phyloP scores from a whole-genome alignment of 129 eudicot species.

The Kitagawia praeruptora region DNA sequence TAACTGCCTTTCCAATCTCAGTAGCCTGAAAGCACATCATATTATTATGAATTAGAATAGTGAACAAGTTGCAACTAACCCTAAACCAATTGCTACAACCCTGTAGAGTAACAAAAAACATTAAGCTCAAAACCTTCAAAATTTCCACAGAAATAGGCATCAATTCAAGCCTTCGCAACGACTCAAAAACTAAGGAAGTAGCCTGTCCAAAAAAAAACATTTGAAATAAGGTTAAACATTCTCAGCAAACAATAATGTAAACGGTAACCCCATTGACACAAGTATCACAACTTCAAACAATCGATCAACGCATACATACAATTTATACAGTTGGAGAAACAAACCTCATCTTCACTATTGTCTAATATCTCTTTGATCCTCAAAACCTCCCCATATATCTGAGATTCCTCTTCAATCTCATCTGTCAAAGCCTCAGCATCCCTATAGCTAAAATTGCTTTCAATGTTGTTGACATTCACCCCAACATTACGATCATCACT shows the following conservation, averaged over 20 bases:
- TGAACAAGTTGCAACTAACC: constrained; percentile 10
- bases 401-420: constrained; percentile 63
- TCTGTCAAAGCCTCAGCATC: constrained; percentile 89
- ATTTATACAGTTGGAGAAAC: background rate
- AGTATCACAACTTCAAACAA: constrained; percentile 2
- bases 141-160: constrained; percentile 65
- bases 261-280: background rate
- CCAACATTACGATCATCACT: constrained; percentile 24
- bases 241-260: background rate
- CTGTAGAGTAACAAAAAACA: constrained; percentile 1
- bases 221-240: background rate
- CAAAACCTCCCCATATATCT: constrained; percentile 43
- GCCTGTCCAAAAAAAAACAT: constrained; percentile 40
- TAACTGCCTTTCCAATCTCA: constrained; percentile 81
- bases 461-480: constrained; percentile 31
- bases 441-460: constrained; percentile 50
- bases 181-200: constrained; percentile 41
- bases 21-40: constrained; percentile 41
- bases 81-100: background rate
- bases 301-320: background rate
- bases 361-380: constrained; percentile 73
- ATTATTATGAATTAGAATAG: background rate
- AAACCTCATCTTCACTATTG: constrained; percentile 62
- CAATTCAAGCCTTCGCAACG: constrained; percentile 68
- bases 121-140: constrained; percentile 51